Evolutionary conservation across 139 green algal species (phyloP).

Genomic region (Chlorella vulgaris): DNA sequence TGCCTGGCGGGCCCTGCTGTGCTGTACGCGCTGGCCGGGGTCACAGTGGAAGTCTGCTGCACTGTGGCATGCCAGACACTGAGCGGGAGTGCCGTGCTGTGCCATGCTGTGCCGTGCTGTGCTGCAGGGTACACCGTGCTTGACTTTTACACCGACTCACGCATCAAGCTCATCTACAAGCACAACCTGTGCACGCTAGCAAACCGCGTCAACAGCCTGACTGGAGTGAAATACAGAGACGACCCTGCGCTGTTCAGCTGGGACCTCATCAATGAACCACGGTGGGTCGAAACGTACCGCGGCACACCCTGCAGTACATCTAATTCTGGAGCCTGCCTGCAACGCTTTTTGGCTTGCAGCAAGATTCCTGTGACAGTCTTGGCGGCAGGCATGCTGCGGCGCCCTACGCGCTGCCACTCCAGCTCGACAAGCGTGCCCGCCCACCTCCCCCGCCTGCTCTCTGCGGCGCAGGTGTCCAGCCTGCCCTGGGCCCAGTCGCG

Average conservation of each 20-base stretch:
- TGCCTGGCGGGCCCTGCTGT: no score
- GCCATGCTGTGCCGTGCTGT: no score
- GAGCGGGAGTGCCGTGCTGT: no score
- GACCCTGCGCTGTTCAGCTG: conserved; percentile 49
- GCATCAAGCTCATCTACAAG: conserved; percentile 45
- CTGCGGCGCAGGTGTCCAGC: conserved; percentile 2
- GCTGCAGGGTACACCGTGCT: conserved; percentile 9
- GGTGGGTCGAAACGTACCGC: no score
- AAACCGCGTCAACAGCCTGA: conserved; percentile 31
- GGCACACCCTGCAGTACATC: no score
- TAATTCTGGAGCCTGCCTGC: no score
- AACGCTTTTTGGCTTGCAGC: no score
- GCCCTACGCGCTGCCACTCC: no score
- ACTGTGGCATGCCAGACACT: no score
- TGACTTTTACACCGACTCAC: background rate
- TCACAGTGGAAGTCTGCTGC: no score
- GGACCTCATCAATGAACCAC: conserved; percentile 57
- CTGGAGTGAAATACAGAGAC: conserved; percentile 33
- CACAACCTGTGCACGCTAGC: conserved; percentile 15
- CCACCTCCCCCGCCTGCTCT: background rate
- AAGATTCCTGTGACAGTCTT: background rate
- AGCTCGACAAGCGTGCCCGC: background rate
- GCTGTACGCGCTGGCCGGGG: no score
- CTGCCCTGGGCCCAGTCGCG: background rate
- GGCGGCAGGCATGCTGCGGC: background rate